Base-by-base conservation (phyloP, 257 asterid genomes). In the Handroanthus guayacan region DNA sequence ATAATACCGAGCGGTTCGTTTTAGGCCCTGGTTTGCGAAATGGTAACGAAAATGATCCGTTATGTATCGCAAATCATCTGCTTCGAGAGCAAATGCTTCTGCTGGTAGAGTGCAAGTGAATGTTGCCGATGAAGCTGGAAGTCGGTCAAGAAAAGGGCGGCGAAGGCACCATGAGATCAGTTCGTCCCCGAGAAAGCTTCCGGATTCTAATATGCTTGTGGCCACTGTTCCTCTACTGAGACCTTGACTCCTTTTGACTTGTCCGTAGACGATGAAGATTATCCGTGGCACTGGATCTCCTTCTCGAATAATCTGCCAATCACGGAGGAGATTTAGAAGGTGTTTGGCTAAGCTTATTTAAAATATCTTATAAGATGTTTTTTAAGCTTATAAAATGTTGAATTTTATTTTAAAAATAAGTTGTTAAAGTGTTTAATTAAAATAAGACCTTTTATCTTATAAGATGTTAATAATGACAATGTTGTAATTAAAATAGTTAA, bases 161-260 rank as follows among this genome's bases (percentile, higher is more conserved):
- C 95, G 90, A 5, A 88, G 88, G 82, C 95, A 89, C 92, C 93
- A 89, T 25, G 91, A 84, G 45, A 89, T 85, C 36, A 89, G 86
- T 37, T 89, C 95, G 11, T 89, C 95, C 2, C 96, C 96, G 1
- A 90, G 73, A 44, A 88, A 90, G n/a, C 89, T 88, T 5, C 96
- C 93, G 0, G 86, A 82, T 48, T 82, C 86, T 3, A 90, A 81
- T 2, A 62, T 69, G 88, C 83, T 86, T 7, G 89, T 85, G 11
- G 89, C 89, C 16, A 83, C 72, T 67, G 74, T 68, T 3, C 91
- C 96, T 61, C 81, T 85, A 31, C 86, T 85, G 0, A 88, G 87
- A 11, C 72, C 74, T 80, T 89, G 93, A 65, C 80, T 80, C 51
- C 95, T 89, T 73, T 74, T 79, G 57, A 86, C 93, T 0, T 83